These are phyloP conservation scores for Quercus aquifolioides DNA, from an alignment of 306 rosid genomes.

Conservation along the genomic window DNA sequence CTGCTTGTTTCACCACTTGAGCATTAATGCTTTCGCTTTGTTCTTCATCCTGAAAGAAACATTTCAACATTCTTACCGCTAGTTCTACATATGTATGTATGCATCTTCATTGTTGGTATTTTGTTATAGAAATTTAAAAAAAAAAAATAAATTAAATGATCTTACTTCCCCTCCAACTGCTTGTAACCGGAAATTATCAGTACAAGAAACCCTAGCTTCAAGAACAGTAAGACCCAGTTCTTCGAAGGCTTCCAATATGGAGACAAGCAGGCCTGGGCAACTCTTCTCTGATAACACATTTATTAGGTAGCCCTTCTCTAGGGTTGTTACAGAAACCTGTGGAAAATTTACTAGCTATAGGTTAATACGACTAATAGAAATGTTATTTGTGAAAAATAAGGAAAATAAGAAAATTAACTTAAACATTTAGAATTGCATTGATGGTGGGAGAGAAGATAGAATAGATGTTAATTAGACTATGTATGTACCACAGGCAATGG, in stretches of 20 bases:
- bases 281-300: constrained; percentile 62
- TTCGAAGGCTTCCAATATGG: constrained; percentile 78
- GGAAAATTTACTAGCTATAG: background rate
- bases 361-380: background rate
- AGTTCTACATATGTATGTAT: background rate
- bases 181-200: constrained; percentile 72
- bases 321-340: constrained; percentile 88
- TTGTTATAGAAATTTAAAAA: too few relatives aligned
- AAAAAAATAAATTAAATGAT: background rate
- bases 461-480: background rate
- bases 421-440: background rate
- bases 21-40: constrained; percentile 42
- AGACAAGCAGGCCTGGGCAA: constrained; percentile 82
- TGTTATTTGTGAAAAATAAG: background rate
- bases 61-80: background rate
- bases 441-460: background rate
- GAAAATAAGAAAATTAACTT: background rate
- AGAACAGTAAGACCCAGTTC: constrained; percentile 76
- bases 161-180: constrained; percentile 93
- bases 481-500: constrained; percentile 61
- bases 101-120: background rate
- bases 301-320: constrained; percentile 78
- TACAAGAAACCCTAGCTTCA: constrained; percentile 99
- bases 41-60: constrained; percentile 38
- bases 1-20: constrained; percentile 44